These are phyloP conservation scores for Hypomontagnella submonticulosa DNA, from an alignment of 495 filamentous ascomycete genomes.

Conservation along the genomic window DNA sequence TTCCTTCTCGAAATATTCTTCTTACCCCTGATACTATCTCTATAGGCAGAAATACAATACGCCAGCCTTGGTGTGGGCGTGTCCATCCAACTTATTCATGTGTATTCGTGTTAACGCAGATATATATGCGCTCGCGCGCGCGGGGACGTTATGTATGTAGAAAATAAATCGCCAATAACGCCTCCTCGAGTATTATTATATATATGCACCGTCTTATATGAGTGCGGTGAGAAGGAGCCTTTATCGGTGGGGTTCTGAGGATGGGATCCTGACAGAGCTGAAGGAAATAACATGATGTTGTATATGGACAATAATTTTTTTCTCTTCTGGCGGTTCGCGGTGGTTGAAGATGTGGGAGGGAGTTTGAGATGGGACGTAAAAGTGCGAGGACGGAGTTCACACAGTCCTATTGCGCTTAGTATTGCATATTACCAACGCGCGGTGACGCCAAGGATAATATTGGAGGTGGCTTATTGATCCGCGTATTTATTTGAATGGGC, in stretches of 20 bases:
- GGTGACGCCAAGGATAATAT: constrained; percentile 24
- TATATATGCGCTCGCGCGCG: neutral
- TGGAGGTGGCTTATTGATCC: constrained; percentile 17
- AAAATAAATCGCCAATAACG: neutral
- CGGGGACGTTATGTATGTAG: constrained; percentile 1
- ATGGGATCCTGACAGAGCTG: neutral
- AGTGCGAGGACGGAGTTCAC: constrained; percentile 15
- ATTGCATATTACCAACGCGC: constrained; percentile 29
- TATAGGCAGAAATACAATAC: constrained; percentile 1
- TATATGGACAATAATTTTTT: neutral
- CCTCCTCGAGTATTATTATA: neutral
- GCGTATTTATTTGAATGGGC: constrained; percentile 19
- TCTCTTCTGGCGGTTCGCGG: neutral
- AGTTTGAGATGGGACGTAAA: neutral
- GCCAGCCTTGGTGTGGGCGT: neutral
- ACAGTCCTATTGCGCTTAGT: neutral
- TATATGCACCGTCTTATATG: constrained; percentile 2
- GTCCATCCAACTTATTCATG: neutral
- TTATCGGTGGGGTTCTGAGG: neutral
- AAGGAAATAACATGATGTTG: neutral
- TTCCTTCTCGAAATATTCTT: too few species aligned
- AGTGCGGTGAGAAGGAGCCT: neutral
- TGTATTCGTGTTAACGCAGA: constrained; percentile 1
- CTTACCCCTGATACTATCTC: neutral
- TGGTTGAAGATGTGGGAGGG: neutral